A percentile compares a stretch with the other conserved stretches of the same genome.
Conservation (phyloP, 1,284 basidiomycete species). For the Trametes pubescens region DNA sequence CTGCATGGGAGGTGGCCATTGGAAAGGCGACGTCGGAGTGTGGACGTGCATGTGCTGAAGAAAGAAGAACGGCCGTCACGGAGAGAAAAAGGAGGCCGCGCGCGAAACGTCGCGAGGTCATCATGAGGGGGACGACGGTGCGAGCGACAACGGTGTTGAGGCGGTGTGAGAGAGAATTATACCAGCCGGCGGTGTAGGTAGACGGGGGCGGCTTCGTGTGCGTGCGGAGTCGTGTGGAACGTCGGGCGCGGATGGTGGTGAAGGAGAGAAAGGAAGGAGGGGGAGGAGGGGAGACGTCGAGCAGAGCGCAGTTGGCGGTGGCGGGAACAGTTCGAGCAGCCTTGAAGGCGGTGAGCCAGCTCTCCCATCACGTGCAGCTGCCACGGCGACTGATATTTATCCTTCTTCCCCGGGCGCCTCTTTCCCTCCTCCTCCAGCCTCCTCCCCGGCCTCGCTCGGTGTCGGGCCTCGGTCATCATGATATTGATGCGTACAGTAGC, state of each 20-base stretch:
- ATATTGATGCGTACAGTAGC: slow-evolving; percentile 22
- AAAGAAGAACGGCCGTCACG: slow-evolving; percentile 25
- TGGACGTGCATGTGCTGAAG: slow-evolving; percentile 18
- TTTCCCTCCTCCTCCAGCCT: neutral
- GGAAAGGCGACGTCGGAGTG: slow-evolving; percentile 15
- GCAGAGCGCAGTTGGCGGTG: slow-evolving; percentile 27
- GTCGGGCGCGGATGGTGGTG: slow-evolving; percentile 27
- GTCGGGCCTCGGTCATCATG: slow-evolving; percentile 20
- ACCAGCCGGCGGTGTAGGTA: slow-evolving; percentile 35
- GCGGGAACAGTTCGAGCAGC: slow-evolving; percentile 19
- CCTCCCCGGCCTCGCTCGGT: slow-evolving; percentile 17
- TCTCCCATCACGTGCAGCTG: slow-evolving; percentile 37
- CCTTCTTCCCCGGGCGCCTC: slow-evolving; percentile 16
- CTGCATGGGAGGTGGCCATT: slow-evolving; percentile 9
- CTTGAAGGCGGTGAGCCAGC: slow-evolving; percentile 34
- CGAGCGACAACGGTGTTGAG: slow-evolving; percentile 13
- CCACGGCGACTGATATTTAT: slow-evolving; percentile 37
- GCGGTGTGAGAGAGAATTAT: slow-evolving; percentile 27
- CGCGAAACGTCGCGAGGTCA: slow-evolving; percentile 28
- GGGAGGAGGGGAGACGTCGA: slow-evolving; percentile 16
- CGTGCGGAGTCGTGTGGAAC: slow-evolving; percentile 23
- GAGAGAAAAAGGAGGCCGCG: slow-evolving; percentile 31
- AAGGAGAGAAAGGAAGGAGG: slow-evolving; percentile 26
- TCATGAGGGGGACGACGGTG: no score
- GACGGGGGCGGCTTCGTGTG: slow-evolving; percentile 30